Evolutionary conservation across 2,329 filamentous ascomycete species (phyloP), one percentile per base, ranked within the genome.

Genomic region (Nothophaeocryptopus gaeumannii): DNA sequence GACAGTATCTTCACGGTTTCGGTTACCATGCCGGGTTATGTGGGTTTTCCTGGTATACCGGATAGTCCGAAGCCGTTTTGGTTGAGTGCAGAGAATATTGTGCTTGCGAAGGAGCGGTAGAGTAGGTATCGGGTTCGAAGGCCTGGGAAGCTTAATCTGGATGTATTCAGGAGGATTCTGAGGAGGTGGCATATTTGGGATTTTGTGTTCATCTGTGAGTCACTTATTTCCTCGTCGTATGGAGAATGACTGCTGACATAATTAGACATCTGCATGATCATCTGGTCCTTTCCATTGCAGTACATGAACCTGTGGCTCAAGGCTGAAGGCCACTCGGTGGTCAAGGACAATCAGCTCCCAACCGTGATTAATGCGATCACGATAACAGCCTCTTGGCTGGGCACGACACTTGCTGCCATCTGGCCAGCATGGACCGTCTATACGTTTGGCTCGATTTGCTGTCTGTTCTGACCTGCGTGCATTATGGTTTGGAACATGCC

Each of bases 1-100:
- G 78, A 81, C 55, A 75, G 76, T 0, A 68, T 79, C 37, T 79
- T 81, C 55, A 78, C 75, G 12, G 46, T 57, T 29, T 40, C 45
- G 5, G 45, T 53, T 1, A 45, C 50, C 4, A 35, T 53, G 5
- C 13, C 41, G 5, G 50, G 50, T 1, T 53, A 49, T n/a, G 29
- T 46, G 29, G 42, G 49, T 20, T 53, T 53, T 30, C 50, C 50
- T 26, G 50, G 41, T 14, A 32, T 49, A 12, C 50, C 50, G 8
- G 39, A 45, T 13, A 43, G 36, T 3, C 39, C 45, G 4, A 36
- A 41, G 30, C 39, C 45, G 10, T 45, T 44, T 39, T 49, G 20
- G 12, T 20, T 48, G 14, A 39, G 13, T 2, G 35, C 37, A 13
- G 16, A 14, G 5, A 45, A 53, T 16, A 45, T 48, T 5, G 14